Evolutionary conservation across 176 grass and related monocot genomes (phyloP).

Genomic region (Lolium rigidum): DNA sequence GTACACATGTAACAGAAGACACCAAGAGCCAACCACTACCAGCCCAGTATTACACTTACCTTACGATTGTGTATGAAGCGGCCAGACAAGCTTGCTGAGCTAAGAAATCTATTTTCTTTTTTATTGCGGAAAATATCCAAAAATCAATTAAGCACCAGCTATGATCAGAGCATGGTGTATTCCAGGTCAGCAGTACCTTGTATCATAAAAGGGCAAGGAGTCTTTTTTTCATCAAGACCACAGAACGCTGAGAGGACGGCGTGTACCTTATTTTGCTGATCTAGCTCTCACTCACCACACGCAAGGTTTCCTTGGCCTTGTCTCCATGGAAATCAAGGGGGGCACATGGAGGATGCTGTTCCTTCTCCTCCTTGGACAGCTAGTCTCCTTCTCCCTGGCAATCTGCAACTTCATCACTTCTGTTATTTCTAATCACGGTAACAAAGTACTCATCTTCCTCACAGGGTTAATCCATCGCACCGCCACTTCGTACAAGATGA

Average conservation of each 20-base stretch:
- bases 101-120: background rate
- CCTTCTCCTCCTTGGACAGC: constrained; percentile 58
- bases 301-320: background rate
- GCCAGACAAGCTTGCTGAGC: background rate
- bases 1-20: too few relatives aligned
- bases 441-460: background rate
- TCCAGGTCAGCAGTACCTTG: background rate
- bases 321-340: constrained; percentile 41
- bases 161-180: background rate
- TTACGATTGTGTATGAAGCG: background rate
- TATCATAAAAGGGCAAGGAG: background rate
- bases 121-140: background rate
- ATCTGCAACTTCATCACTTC: constrained; percentile 59
- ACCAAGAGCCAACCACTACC: background rate
- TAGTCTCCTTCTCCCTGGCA: constrained; percentile 60
- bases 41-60: background rate
- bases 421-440: constrained; percentile 52
- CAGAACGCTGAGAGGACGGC: background rate
- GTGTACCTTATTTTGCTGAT: background rate
- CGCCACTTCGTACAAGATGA: background rate
- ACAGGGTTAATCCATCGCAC: too few relatives aligned
- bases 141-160: background rate
- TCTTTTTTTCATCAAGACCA: background rate
- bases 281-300: background rate
- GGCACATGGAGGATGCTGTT: constrained; percentile 41